phyloP scores from a whole-genome alignment of 176 grass and related monocot genomes.

The Rhynchospora tenuis region DNA sequence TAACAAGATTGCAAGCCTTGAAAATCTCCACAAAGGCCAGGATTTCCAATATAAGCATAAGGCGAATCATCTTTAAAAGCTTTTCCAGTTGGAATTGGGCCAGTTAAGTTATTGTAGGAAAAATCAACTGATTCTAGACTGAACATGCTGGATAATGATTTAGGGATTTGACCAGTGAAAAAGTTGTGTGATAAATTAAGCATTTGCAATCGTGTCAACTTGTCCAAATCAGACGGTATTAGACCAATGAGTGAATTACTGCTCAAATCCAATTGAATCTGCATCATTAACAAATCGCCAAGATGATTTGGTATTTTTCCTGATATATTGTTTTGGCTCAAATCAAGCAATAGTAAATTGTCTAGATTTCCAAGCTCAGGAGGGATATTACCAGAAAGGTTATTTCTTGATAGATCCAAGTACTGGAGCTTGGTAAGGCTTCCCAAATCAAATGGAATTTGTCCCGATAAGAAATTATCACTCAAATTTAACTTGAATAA shows the following conservation, averaged over 20 bases:
- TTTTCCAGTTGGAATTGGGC: slow-evolving; percentile 46
- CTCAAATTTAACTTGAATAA: slow-evolving; percentile 62
- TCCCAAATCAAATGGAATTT: slow-evolving; percentile 37
- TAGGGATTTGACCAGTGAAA: slow-evolving; percentile 54
- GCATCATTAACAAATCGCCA: slow-evolving; percentile 51
- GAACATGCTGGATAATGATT: slow-evolving; percentile 40
- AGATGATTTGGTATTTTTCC: slow-evolving; percentile 66
- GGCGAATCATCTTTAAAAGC: slow-evolving; percentile 42
- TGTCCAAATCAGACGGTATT: slow-evolving; percentile 57
- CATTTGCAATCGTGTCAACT: slow-evolving; percentile 38
- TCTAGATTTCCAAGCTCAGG: slow-evolving; percentile 40
- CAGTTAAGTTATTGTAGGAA: slow-evolving; percentile 74
- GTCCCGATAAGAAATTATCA: slow-evolving; percentile 38
- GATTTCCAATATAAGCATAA: slow-evolving; percentile 46
- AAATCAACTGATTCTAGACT: slow-evolving; percentile 81
- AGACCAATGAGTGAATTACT: slow-evolving; percentile 59
- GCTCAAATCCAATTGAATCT: slow-evolving; percentile 80
- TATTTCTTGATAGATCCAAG: slow-evolving; percentile 60
- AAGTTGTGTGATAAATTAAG: slow-evolving; percentile 78
- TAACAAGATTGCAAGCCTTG: slow-evolving; percentile 35
- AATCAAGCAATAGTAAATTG: slow-evolving; percentile 46
- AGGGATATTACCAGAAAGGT: slow-evolving; percentile 37
- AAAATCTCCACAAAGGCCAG: slow-evolving; percentile 55
- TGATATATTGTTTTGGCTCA: slow-evolving; percentile 50
- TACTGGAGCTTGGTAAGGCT: slow-evolving; percentile 17